Evolutionary conservation across 2,329 filamentous ascomycete species (phyloP).

Genomic region (Xylariaceae sp.): DNA sequence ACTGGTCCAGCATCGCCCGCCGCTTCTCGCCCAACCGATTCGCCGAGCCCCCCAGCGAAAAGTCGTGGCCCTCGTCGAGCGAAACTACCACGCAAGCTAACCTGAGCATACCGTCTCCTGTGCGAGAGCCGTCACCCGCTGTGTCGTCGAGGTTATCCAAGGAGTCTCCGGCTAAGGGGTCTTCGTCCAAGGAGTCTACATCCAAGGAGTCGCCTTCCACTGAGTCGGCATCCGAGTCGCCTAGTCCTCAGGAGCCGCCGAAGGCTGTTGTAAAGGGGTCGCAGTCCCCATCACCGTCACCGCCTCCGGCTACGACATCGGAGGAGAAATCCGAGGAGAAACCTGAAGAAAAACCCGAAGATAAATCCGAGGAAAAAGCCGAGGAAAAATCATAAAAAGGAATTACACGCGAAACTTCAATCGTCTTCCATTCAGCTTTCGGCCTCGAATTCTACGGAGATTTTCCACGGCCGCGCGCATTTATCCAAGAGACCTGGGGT

Average conservation of each 20-base stretch:
- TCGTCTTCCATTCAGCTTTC: too few relatives aligned
- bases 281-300: not conserved
- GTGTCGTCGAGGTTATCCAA: conserved; percentile 15
- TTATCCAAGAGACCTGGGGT: not conserved
- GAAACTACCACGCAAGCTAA: conserved; percentile 2
- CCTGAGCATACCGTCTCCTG: conserved; percentile 3
- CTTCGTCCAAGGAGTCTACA: not conserved
- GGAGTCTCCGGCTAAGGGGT: too few relatives aligned
- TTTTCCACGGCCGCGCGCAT: too few relatives aligned
- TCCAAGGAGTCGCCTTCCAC: conserved; percentile 1
- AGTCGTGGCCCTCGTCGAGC: conserved; percentile 16
- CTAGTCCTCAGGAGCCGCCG: conserved; percentile 3
- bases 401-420: not conserved
- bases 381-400: too few relatives aligned
- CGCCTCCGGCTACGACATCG: not conserved
- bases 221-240: conserved; percentile 7
- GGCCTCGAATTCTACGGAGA: too few relatives aligned
- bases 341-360: too few relatives aligned
- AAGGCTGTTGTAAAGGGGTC: conserved; percentile 7
- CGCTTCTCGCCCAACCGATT: conserved; percentile 18
- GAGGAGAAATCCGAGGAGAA: not conserved
- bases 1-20: conserved; percentile 19
- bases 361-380: too few relatives aligned
- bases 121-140: not conserved
- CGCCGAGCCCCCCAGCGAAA: conserved; percentile 18